A percentile compares a stretch with the other conserved stretches of the same genome.
Evolutionary conservation across 495 filamentous ascomycete species (phyloP).

Genomic region (Cladorrhinum samala): DNA sequence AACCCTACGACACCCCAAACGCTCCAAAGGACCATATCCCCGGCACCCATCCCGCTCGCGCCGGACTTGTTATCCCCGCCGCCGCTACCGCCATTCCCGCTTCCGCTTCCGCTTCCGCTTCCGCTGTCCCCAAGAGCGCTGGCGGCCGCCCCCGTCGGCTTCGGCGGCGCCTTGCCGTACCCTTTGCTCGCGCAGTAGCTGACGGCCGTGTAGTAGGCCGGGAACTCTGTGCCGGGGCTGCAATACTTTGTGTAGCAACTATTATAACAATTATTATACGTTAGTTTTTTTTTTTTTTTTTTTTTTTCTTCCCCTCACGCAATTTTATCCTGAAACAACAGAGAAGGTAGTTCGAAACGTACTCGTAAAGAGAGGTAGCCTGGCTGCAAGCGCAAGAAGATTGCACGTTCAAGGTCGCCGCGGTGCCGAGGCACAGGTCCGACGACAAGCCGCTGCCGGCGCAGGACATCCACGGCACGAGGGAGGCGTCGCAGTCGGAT

Average conservation of each 20-base stretch:
- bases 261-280: background rate
- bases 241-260: constrained; percentile 5
- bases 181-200: background rate
- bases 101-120: background rate
- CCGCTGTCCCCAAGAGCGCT: background rate
- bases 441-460: background rate
- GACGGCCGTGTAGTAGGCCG: constrained; percentile 2
- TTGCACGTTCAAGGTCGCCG: background rate
- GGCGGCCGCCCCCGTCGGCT: background rate
- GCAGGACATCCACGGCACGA: background rate
- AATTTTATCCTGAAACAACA: background rate
- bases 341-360: background rate
- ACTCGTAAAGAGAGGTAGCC: constrained; percentile 2
- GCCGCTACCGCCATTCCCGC: background rate
- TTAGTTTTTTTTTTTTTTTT: no score
- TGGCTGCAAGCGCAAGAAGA: constrained; percentile 1
- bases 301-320: no score
- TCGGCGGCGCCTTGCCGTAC: background rate
- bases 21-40: background rate
- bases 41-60: background rate
- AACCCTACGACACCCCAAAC: background rate
- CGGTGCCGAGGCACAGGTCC: background rate
- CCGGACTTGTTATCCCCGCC: background rate
- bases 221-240: background rate
- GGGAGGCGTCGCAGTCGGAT: background rate